phyloP scores from a whole-genome alignment of 352 stramenopile genomes.

The Pythium scleroteichum region DNA sequence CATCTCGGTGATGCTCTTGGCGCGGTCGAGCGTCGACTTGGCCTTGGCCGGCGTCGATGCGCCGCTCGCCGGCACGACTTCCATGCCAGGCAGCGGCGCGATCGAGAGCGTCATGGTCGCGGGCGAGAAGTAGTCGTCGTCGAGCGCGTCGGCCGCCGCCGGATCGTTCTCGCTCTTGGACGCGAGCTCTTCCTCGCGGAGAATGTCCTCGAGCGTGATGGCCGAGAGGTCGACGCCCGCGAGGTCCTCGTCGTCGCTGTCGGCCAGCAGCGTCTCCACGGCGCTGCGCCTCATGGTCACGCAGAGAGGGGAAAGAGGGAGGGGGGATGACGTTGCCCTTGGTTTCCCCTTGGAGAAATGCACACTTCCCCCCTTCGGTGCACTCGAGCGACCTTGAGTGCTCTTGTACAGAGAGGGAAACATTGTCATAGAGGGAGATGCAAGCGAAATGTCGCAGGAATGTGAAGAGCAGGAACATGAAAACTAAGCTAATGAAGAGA shows the following conservation, averaged over 20 bases:
- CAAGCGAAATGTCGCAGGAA: constrained; percentile 15
- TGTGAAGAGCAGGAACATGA: constrained; percentile 1
- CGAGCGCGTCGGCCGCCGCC: constrained; percentile 30
- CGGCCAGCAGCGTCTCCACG: constrained; percentile 33
- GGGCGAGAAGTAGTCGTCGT: constrained; percentile 74
- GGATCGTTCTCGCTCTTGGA: constrained; percentile 9
- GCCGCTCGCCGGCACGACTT: constrained; percentile 33
- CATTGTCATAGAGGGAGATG: constrained; percentile 11
- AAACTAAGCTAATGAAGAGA: constrained; percentile 19
- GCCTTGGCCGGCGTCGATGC: too few species aligned
- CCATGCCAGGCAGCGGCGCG: constrained; percentile 69
- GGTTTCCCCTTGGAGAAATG: neutral
- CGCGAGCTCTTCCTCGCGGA: constrained; percentile 47
- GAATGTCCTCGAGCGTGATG: constrained; percentile 45
- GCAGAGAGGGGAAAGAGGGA: too few species aligned
- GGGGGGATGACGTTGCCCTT: neutral
- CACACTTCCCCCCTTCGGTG: constrained; percentile 1
- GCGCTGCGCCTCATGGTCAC: constrained; percentile 24
- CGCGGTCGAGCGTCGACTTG: constrained; percentile 29
- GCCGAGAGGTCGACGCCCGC: constrained; percentile 33
- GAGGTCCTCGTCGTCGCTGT: constrained; percentile 42
- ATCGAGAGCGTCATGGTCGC: constrained; percentile 57
- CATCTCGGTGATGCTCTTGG: constrained; percentile 47
- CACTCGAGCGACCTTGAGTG: constrained; percentile 1
- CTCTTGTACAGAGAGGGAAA: constrained; percentile 30